Conservation (phyloP, 2,329 filamentous ascomycete genomes). For the Lithohypha guttulata region DNA sequence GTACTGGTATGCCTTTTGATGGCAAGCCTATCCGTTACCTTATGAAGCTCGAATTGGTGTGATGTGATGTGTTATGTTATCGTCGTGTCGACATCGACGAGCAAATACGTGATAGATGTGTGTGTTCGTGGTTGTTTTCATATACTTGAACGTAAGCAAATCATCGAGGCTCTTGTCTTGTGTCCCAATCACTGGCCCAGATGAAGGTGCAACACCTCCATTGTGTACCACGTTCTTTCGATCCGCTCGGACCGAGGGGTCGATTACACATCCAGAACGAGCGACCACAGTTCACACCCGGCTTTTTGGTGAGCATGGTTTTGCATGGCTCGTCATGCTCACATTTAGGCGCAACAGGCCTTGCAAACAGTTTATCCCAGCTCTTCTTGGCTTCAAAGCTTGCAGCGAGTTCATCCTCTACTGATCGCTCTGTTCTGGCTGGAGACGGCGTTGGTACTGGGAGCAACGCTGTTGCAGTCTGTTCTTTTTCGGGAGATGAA, state of each 20-base stretch:
- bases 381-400: conserved; percentile 60
- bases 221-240: conserved; percentile 71
- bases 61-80: no score
- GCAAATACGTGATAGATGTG: no score
- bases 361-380: conserved; percentile 76
- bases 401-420: conserved; percentile 43
- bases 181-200: conserved; percentile 54
- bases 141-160: no score
- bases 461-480: background rate
- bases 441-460: conserved; percentile 3
- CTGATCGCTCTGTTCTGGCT: conserved; percentile 10
- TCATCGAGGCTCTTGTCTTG: conserved; percentile 13
- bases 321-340: conserved; percentile 86
- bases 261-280: conserved; percentile 59
- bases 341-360: conserved; percentile 63
- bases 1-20: no score
- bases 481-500: conserved; percentile 9
- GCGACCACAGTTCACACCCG: conserved; percentile 65
- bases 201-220: conserved; percentile 85
- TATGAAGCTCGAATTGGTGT: no score
- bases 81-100: no score
- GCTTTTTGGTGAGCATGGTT: conserved; percentile 73
- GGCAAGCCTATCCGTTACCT: no score
- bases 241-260: conserved; percentile 74
- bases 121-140: no score